Base-by-base conservation (phyloP, 2,329 filamentous ascomycete genomes). In the Ophiostoma pallidulum region DNA sequence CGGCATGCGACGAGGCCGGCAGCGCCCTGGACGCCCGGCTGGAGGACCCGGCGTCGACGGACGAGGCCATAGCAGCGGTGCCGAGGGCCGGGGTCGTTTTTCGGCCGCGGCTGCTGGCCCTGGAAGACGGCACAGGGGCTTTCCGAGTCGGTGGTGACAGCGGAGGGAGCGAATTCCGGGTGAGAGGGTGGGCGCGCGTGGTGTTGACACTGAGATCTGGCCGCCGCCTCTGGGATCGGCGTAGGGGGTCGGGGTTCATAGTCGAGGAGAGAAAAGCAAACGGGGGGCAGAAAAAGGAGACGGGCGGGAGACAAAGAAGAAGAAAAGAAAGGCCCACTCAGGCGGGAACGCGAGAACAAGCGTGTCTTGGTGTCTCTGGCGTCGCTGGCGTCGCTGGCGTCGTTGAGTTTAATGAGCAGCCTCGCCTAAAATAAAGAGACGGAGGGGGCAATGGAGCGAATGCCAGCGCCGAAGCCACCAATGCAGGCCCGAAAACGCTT, bases 121-220 rank as follows among this genome's bases (percentile, higher is more conserved):
- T 26, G 10, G 41, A 39, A 8, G 45, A 41, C 37, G 45, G 42
- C 5, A 46, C 45, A 22, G 39, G 56, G 29, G 60, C 57, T 44
- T 54, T 58, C 33, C 58, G 54, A 24, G 48, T 51, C 18, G 61
- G 57, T 19, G 61, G 60, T 41, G 62, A 59, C 35, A 39, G 33
- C 41, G 60, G 59, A 31, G 63, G 58, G 37, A 58, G 45, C 29
- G 54, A 47, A 48, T 58, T 58, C 14, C 19, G 32, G 28, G 47
- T 52, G 31, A 41, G 39, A 24, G 53, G 47, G 28, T 41, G 53
- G 19, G 54, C 32, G 36, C 44, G 51, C 44, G 59, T 56, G 26
- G 60, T 64, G 50, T 64, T 63, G 50, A 66, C 60, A 54, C 62
- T 66, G 45, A 66, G 58, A 47, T 67, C 63, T 32, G 66, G 64